A percentile compares a stretch with the other conserved stretches of the same genome.
Evolutionary conservation across 1,284 basidiomycete species (phyloP).

Genomic region (Papiliotrema flavescens): DNA sequence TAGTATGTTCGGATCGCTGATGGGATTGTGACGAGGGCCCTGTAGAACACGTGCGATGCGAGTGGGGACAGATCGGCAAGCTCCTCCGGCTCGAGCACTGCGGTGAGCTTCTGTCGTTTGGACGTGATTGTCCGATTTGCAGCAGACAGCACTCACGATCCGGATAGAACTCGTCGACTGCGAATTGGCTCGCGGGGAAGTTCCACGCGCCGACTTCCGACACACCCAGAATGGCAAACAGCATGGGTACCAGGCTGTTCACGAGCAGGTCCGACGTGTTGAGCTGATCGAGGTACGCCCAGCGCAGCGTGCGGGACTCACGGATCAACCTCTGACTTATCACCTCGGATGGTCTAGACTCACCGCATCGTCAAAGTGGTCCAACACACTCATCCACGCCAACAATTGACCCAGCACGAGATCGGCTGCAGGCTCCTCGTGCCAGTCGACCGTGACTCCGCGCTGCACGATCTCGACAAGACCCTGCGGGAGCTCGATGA

Average conservation of each 20-base stretch:
- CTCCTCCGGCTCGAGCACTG: conserved; percentile 61
- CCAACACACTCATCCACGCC: conserved; percentile 84
- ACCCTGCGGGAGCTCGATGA: conserved; percentile 59
- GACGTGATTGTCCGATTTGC: too few species aligned
- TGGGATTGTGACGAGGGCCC: conserved; percentile 73
- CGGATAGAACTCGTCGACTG: conserved; percentile 79
- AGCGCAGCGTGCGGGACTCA: conserved; percentile 43
- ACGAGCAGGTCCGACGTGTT: conserved; percentile 65
- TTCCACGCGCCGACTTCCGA: conserved; percentile 47
- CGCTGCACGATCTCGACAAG: conserved; percentile 63
- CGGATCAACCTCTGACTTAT: conserved; percentile 1
- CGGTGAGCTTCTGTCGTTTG: conserved; percentile 3
- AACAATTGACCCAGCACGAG: conserved; percentile 56
- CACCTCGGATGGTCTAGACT: conserved; percentile 31
- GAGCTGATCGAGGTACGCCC: conserved; percentile 77
- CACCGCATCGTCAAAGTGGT: conserved; percentile 81
- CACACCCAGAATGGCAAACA: conserved; percentile 64
- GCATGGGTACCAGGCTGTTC: conserved; percentile 65
- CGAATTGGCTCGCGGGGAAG: conserved; percentile 62
- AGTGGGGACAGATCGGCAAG: conserved; percentile 60
- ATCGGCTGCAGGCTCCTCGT: conserved; percentile 47
- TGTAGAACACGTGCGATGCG: conserved; percentile 84
- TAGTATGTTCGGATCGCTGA: conserved; percentile 83
- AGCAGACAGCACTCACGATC: conserved; percentile 57
- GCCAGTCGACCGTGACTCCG: conserved; percentile 49